These are phyloP conservation scores for Phylloporus rhodoxanthus DNA, from an alignment of 768 basidiomycete genomes.

Conservation along the genomic window DNA sequence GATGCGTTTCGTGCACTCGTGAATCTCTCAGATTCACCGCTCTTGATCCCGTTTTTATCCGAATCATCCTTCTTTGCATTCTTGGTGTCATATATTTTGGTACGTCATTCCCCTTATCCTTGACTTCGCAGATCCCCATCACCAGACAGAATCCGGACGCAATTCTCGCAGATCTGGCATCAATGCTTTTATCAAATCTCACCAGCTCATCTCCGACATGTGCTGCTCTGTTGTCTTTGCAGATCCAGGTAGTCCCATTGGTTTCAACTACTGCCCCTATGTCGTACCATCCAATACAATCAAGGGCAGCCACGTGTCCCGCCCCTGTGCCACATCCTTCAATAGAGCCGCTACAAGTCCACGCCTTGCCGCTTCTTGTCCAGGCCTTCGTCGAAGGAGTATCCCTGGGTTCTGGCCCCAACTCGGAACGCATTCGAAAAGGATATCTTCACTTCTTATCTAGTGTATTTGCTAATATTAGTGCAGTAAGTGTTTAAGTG, in stretches of 20 bases:
- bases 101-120: conserved; percentile 36
- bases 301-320: conserved; percentile 73
- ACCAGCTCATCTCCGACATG: conserved; percentile 70
- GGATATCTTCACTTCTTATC: conserved; percentile 87
- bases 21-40: conserved; percentile 83
- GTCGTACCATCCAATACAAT: conserved; percentile 66
- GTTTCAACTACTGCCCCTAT: conserved; percentile 37
- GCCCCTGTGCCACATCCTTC: conserved; percentile 68
- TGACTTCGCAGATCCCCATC: conserved; percentile 6
- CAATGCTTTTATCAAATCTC: conserved; percentile 97
- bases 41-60: conserved; percentile 59
- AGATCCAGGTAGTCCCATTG: conserved; percentile 56
- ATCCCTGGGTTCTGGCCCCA: conserved; percentile 43
- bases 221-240: conserved; percentile 54
- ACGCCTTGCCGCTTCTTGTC: conserved; percentile 75
- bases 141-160: conserved; percentile 74
- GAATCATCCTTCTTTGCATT: conserved; percentile 74
- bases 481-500: conserved; percentile 47
- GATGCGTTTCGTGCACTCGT: conserved; percentile 92
- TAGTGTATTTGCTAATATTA: conserved; percentile 90
- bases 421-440: conserved; percentile 52
- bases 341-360: conserved; percentile 45
- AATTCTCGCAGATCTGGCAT: conserved; percentile 85
- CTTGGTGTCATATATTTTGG: conserved; percentile 84
- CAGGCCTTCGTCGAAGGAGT: conserved; percentile 85